These are phyloP conservation scores for Geranium brycei DNA, from an alignment of 345 rosid species.

Conservation along the genomic window DNA sequence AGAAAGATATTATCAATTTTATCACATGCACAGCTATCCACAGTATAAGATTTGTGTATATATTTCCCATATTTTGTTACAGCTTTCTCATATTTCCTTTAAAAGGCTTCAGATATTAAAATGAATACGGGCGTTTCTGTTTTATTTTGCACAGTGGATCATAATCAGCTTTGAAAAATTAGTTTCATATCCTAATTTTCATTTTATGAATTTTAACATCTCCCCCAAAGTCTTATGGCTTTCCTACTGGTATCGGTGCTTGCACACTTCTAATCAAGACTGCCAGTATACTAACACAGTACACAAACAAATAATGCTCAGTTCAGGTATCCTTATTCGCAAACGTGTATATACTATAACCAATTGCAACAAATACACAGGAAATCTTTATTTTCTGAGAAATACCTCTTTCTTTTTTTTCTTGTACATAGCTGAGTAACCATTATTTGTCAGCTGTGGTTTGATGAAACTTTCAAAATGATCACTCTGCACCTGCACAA, in stretches of 20 bases:
- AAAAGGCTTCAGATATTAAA: too few relatives aligned
- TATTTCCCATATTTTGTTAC: too few relatives aligned
- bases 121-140: too few relatives aligned
- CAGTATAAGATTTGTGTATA: too few relatives aligned
- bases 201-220: too few relatives aligned
- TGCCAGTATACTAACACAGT: background rate
- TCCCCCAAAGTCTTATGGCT: background rate
- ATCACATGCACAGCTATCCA: too few relatives aligned
- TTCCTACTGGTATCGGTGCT: background rate
- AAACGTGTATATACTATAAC: background rate
- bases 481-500: slow-evolving; percentile 14
- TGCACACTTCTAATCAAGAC: background rate
- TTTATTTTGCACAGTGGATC: too few relatives aligned
- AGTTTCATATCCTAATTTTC: too few relatives aligned
- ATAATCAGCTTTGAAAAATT: too few relatives aligned
- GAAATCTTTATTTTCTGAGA: background rate
- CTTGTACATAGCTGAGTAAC: slow-evolving; percentile 30
- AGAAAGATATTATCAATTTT: too few relatives aligned
- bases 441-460: slow-evolving; percentile 24
- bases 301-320: background rate
- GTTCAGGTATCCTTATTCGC: background rate
- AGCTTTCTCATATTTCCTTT: too few relatives aligned
- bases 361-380: background rate
- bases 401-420: slow-evolving; percentile 28
- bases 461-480: slow-evolving; percentile 28